A percentile compares a stretch with the other conserved stretches of the same genome.
These are phyloP conservation scores for Aspergillus sp. DNA, from an alignment of 2,329 filamentous ascomycete species.

Conservation along the genomic window DNA sequence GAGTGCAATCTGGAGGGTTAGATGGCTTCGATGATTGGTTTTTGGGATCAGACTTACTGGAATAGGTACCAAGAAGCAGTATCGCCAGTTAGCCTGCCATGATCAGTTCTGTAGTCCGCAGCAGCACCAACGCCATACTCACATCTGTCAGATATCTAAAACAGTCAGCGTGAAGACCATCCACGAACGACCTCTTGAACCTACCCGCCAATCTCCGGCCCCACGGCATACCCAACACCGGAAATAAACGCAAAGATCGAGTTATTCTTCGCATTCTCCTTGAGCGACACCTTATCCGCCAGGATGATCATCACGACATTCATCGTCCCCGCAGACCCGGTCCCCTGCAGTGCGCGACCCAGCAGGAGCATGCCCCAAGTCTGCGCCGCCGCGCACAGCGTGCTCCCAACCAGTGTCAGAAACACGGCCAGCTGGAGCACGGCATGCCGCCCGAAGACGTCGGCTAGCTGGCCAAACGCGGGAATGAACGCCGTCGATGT, in stretches of 20 bases:
- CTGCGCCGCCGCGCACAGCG: slow-evolving; percentile 50
- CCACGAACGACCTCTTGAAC: slow-evolving; percentile 5
- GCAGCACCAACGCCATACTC: slow-evolving; percentile 1
- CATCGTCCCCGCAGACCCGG: slow-evolving; percentile 52
- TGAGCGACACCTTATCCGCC: slow-evolving; percentile 53
- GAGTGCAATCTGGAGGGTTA: slow-evolving; percentile 37
- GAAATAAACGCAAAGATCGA: slow-evolving; percentile 52
- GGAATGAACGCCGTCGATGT: slow-evolving; percentile 59
- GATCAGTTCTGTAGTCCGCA: slow-evolving; percentile 30
- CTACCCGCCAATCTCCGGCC: slow-evolving; percentile 51
- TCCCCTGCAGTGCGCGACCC: slow-evolving; percentile 54
- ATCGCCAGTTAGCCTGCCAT: slow-evolving; percentile 48
- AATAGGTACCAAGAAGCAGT: slow-evolving; percentile 58
- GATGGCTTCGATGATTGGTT: no score
- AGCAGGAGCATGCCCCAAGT: slow-evolving; percentile 53
- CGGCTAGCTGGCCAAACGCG: slow-evolving; percentile 54
- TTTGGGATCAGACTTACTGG: slow-evolving; percentile 46
- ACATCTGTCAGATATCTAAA: slow-evolving; percentile 25
- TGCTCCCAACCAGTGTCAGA: slow-evolving; percentile 51
- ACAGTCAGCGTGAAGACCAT: no score
- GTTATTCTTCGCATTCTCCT: slow-evolving; percentile 55
- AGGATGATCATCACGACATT: slow-evolving; percentile 55
- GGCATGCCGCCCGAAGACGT: slow-evolving; percentile 55
- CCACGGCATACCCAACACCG: slow-evolving; percentile 51
- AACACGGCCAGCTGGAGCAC: slow-evolving; percentile 50